phyloP scores from a whole-genome alignment of 2,329 filamentous ascomycete genomes.

The Aureobasidium subglaciale region DNA sequence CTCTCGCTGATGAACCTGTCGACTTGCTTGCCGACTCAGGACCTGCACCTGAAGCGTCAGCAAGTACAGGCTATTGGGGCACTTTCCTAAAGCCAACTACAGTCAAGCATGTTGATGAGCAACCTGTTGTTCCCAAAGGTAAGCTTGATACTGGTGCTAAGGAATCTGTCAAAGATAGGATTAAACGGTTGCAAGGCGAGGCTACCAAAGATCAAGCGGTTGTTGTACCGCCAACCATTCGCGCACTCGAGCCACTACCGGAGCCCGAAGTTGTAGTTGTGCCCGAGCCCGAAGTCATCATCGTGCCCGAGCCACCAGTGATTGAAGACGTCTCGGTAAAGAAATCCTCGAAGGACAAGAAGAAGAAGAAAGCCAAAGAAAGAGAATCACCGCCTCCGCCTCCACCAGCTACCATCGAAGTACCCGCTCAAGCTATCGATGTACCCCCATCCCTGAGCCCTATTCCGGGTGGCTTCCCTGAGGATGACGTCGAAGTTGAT shows the following conservation, averaged over 20 bases:
- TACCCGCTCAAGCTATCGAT: slow-evolving; percentile 14
- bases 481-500: slow-evolving; percentile 30
- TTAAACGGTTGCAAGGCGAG: slow-evolving; percentile 39
- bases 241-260: slow-evolving; percentile 19
- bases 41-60: slow-evolving; percentile 21
- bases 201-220: slow-evolving; percentile 18
- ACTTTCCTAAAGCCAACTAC: slow-evolving; percentile 39
- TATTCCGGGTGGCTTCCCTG: slow-evolving; percentile 41
- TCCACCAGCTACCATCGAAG: neutral
- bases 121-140: slow-evolving; percentile 36
- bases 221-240: slow-evolving; percentile 18
- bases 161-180: slow-evolving; percentile 46
- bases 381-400: slow-evolving; percentile 6
- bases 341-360: slow-evolving; percentile 18
- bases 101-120: slow-evolving; percentile 37
- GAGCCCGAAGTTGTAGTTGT: slow-evolving; percentile 24
- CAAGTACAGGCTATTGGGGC: slow-evolving; percentile 39
- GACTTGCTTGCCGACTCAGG: slow-evolving; percentile 28
- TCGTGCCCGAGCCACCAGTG: neutral
- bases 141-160: slow-evolving; percentile 35
- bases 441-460: slow-evolving; percentile 30
- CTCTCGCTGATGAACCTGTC: slow-evolving; percentile 28
- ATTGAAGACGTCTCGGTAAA: slow-evolving; percentile 15
- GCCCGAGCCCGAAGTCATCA: neutral
- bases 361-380: slow-evolving; percentile 19